Percentiles rank a stretch among this genome's conserved stretches.
These are phyloP conservation scores for Boletales sp. DNA, from an alignment of 768 basidiomycete genomes.

Conservation along the genomic window DNA sequence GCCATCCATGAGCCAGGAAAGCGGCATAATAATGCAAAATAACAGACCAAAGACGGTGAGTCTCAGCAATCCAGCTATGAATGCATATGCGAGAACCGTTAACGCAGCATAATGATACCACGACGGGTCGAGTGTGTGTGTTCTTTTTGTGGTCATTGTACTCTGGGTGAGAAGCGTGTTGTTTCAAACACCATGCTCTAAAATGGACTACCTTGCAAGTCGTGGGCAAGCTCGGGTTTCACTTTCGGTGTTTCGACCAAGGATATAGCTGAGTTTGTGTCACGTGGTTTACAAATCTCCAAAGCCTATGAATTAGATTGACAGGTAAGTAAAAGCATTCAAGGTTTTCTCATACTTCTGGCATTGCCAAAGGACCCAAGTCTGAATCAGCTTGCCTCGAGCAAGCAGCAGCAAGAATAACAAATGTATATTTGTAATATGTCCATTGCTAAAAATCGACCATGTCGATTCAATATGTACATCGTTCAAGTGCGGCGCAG, in stretches of 20 bases:
- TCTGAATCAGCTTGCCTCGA: no score
- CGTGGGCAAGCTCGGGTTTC: no score
- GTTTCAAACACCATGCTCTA: neutral
- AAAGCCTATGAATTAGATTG: no score
- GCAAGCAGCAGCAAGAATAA: no score
- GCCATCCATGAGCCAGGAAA: conserved; percentile 1
- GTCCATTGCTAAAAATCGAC: conserved; percentile 1
- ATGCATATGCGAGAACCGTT: conserved; percentile 35
- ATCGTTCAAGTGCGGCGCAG: neutral
- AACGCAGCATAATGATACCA: conserved; percentile 51
- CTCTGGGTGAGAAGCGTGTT: neutral
- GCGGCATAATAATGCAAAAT: neutral
- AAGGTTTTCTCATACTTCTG: no score
- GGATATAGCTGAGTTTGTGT: no score
- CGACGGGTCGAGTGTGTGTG: conserved; percentile 38
- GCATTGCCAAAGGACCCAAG: no score
- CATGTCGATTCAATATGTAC: conserved; percentile 9
- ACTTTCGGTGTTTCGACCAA: no score
- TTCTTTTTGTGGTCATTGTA: conserved; percentile 26
- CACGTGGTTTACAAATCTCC: no score
- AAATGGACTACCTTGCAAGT: no score
- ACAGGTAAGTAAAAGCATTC: no score
- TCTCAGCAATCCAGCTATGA: conserved; percentile 43
- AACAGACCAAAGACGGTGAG: conserved; percentile 43
- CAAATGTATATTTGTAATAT: no score